Evolutionary conservation across 169 alveolate species (phyloP), one percentile per base, ranked within the genome.

Genomic region (Plasmodium adleri): DNA sequence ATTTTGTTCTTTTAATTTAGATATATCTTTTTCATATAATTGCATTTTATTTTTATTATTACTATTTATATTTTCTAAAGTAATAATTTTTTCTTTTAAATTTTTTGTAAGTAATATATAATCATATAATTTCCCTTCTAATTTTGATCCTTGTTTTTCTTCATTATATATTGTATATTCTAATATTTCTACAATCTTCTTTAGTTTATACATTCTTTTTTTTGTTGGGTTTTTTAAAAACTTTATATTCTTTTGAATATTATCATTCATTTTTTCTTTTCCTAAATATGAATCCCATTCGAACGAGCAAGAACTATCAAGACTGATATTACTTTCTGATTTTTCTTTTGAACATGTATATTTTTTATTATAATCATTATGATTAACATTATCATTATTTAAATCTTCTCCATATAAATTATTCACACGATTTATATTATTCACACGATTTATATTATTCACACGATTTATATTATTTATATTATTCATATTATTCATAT

Each of bases 181-280:
- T 20, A 86, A 72, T 45, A 86, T 72, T 72, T 86, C 88, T 9
- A 86, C 28, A 26, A 86, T 86, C 72, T 86, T 86, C 13, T 86
- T 86, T 22, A 86, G 24, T 67, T 86, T 72, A 52, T 86, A 22
- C 92, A 86, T 86, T 86, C 92, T 26, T 54, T 86, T 86, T 52
- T 71, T 86, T 4, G 92, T 72, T n/a, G 92, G 92, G 15, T 72
- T 86, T 72, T 86, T 86, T 50, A 86, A 86, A 86, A 86, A 86
- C 26, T 83, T 83, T 70, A 63, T 4, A n/a, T 22, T 59, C 7
- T 43, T 66, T n/a, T 54, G 52, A 1, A 67, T 62, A 17, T 10
- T 22, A 13, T 70, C 66, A 20, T 24, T n/a, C 1, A 8, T 1
- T 58, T 71, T 86, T 22, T 73, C 87, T 13, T 60, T 67, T 24